Evolutionary conservation across 345 rosid genomes (phyloP).

Genomic region (Eucalyptus cloeziana): DNA sequence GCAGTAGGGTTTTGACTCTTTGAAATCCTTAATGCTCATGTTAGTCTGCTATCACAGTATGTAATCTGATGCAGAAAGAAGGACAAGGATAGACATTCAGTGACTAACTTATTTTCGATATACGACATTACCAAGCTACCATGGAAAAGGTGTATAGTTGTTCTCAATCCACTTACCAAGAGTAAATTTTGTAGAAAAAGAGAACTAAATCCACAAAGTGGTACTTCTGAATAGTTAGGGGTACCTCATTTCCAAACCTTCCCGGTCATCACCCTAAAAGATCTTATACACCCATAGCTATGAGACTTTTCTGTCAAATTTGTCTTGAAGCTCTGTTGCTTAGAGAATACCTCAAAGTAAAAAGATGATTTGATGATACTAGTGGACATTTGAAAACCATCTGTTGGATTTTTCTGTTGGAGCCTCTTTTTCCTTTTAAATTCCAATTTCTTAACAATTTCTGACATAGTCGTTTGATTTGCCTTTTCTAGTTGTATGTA

Average conservation of each 20-base stretch:
- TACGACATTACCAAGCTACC: background rate
- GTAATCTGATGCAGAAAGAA: background rate
- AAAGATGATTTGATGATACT: background rate
- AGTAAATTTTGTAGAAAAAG: background rate
- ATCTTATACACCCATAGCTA: background rate
- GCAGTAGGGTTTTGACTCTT: background rate
- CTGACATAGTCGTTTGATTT: background rate
- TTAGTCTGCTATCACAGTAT: background rate
- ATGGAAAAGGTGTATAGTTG: background rate
- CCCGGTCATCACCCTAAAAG: background rate
- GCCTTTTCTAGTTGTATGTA: constrained; percentile 25
- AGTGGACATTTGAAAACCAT: background rate
- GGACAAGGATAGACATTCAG: background rate
- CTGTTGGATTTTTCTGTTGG: background rate
- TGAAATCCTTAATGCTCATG: background rate
- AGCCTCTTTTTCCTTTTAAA: background rate
- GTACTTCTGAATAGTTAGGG: background rate
- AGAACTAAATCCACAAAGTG: background rate
- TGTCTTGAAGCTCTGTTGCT: background rate
- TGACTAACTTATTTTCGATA: background rate
- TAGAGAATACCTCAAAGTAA: background rate
- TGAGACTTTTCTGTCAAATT: background rate
- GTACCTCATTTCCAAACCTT: background rate
- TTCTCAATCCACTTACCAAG: background rate
- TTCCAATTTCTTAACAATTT: background rate